Base-by-base conservation (phyloP, 2,329 filamentous ascomycete species). In the Fusarium robinianum region DNA sequence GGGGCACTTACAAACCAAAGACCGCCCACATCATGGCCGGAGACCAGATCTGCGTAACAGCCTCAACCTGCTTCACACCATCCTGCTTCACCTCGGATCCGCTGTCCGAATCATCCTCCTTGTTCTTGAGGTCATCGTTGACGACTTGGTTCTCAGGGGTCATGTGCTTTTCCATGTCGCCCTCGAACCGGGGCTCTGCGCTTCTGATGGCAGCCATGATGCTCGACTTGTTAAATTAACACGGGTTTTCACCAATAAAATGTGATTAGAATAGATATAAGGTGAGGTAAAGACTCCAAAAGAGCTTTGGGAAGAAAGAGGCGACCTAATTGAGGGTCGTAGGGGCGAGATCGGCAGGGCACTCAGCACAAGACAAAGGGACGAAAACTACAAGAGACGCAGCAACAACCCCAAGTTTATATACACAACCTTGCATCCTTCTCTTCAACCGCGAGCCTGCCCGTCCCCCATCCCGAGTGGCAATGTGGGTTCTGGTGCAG, bases 41-140 rank as follows among this genome's bases (percentile, higher is more conserved):
- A 23, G 61, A 65, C 70, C 70, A 74, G 21, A 71, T 59, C 3
- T 60, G 57, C 4, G 72, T 73, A 44, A 71, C 58, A 6, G 71
- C 71, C 41, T 70, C 64, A 23, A 71, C 68, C 11, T 57, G 56
- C 45, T 64, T 61, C 12, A 73, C 69, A 52, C 72, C 71, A 9
- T 66, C 62, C 42, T 72, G 67, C 51, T 67, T 64, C 24, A 56
- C 41, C 15, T 62, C 56, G 8, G 61, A 64, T 16, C 44, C 49
- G 15, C 56, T 49, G 27, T 60, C 52, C 4, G 51, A 55, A 11
- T 49, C 43, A 12, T 47, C 48, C 6, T 50, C 45, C 17, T 41
- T 41, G 23, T 58, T 49, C 2, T 44, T 38, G 5, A 46, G 49
- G 15, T 52, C 34, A 7, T 34, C 22, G 7, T 23, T 36, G 27